A percentile compares a stretch with the other conserved stretches of the same genome.
Evolutionary conservation across 495 filamentous ascomycete genomes (phyloP).

Genomic region (Hapsidospora chrysogenum): DNA sequence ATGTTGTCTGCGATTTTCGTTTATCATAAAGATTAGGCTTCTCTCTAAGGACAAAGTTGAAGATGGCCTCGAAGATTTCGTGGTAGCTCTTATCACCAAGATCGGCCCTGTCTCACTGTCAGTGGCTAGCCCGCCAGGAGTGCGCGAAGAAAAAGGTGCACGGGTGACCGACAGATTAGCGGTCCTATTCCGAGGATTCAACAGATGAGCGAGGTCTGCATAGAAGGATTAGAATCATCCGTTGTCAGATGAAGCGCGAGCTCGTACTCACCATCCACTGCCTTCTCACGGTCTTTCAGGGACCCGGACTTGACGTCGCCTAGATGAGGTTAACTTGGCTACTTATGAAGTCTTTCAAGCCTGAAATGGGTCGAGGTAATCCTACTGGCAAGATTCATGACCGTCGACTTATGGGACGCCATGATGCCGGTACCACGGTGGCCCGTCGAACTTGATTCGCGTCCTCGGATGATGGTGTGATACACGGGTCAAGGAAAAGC

Average conservation of each 20-base stretch:
- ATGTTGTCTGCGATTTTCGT: slow-evolving; percentile 25
- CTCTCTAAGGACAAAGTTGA: slow-evolving; percentile 48
- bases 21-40: slow-evolving; percentile 41
- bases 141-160: no score
- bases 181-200: slow-evolving; percentile 40
- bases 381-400: neutral
- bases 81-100: slow-evolving; percentile 62
- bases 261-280: slow-evolving; percentile 14
- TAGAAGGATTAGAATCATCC: no score
- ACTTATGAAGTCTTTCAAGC: no score
- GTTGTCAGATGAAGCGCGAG: no score
- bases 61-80: slow-evolving; percentile 66
- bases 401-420: neutral
- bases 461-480: no score
- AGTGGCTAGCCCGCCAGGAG: slow-evolving; percentile 3
- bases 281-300: slow-evolving; percentile 10
- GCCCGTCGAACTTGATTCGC: no score
- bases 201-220: slow-evolving; percentile 37
- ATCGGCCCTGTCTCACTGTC: slow-evolving; percentile 8
- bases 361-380: neutral
- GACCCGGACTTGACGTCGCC: neutral
- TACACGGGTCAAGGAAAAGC: no score
- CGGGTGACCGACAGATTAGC: slow-evolving; percentile 37
- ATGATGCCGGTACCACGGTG: neutral
- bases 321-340: neutral